Evolutionary conservation across 2,329 filamentous ascomycete genomes (phyloP).

Genomic region (Colletotrichum scovillei): DNA sequence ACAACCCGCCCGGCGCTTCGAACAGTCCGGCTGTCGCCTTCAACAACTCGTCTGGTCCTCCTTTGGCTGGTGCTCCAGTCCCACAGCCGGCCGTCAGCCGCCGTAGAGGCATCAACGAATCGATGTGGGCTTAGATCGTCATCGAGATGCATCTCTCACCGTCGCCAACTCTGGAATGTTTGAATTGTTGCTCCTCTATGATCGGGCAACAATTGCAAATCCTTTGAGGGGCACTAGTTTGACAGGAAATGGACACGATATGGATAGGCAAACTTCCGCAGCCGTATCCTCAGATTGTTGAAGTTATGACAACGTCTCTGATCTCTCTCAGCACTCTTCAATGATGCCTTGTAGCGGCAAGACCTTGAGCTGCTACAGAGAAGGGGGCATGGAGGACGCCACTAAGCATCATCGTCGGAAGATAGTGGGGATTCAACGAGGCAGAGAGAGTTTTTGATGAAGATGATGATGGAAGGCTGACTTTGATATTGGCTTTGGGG

Average conservation of each 20-base stretch:
- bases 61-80: too few relatives aligned
- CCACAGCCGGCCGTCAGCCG: too few relatives aligned
- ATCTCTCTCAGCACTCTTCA: background rate
- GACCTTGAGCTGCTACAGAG: background rate
- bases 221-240: too few relatives aligned
- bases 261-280: background rate
- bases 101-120: slow-evolving; percentile 5
- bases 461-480: background rate
- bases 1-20: background rate
- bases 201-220: background rate
- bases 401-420: background rate
- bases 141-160: background rate
- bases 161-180: background rate
- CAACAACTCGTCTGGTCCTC: too few relatives aligned
- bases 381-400: background rate
- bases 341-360: background rate
- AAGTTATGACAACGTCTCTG: background rate
- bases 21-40: too few relatives aligned
- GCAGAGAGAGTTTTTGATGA: background rate
- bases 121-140: slow-evolving; percentile 10
- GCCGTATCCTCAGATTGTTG: background rate
- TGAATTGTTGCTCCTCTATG: background rate
- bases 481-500: background rate
- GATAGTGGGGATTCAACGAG: background rate
- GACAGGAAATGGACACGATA: background rate